Conservation (phyloP, 1,284 basidiomycete species). For the Melanopsichium pennsylvanicum region DNA sequence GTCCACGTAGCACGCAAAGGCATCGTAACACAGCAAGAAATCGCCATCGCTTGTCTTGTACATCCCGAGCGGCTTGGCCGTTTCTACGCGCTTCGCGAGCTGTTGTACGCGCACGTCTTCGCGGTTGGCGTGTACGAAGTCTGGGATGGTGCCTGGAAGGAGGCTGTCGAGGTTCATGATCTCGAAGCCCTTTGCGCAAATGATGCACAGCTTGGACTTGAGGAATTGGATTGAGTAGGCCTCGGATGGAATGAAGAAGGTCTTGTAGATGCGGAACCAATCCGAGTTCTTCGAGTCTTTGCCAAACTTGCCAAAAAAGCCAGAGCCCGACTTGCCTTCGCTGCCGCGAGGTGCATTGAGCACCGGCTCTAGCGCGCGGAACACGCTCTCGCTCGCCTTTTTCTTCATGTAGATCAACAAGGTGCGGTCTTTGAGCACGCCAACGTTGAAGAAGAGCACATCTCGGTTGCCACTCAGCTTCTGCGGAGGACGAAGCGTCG, state of each 20-base stretch:
- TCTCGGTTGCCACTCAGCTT: slow-evolving; percentile 87
- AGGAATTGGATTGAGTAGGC: slow-evolving; percentile 88
- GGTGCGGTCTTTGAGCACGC: slow-evolving; percentile 81
- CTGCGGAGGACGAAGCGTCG: slow-evolving; percentile 71
- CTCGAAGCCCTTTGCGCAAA: slow-evolving; percentile 87
- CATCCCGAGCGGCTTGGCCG: slow-evolving; percentile 83
- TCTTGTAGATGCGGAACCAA: slow-evolving; percentile 91
- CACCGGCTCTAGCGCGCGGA: slow-evolving; percentile 91
- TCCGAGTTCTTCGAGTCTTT: slow-evolving; percentile 80
- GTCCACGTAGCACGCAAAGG: slow-evolving; percentile 79
- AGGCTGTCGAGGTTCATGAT: slow-evolving; percentile 85
- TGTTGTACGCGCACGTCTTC: slow-evolving; percentile 78
- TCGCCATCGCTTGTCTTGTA: slow-evolving; percentile 81
- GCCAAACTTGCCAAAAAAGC: slow-evolving; percentile 74
- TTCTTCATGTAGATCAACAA: slow-evolving; percentile 95
- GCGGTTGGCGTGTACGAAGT: slow-evolving; percentile 70
- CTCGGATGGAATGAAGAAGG: slow-evolving; percentile 90
- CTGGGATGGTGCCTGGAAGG: slow-evolving; percentile 82
- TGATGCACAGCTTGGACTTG: slow-evolving; percentile 86
- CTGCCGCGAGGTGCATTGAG: slow-evolving; percentile 80
- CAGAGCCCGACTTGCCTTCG: slow-evolving; percentile 72
- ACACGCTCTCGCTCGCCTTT: slow-evolving; percentile 87
- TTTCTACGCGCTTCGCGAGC: slow-evolving; percentile 81
- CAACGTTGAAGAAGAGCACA: slow-evolving; percentile 92
- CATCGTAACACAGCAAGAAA: slow-evolving; percentile 91